These are phyloP conservation scores for Cornus kousa DNA, from an alignment of 148 eudicot genomes.

Conservation along the genomic window DNA sequence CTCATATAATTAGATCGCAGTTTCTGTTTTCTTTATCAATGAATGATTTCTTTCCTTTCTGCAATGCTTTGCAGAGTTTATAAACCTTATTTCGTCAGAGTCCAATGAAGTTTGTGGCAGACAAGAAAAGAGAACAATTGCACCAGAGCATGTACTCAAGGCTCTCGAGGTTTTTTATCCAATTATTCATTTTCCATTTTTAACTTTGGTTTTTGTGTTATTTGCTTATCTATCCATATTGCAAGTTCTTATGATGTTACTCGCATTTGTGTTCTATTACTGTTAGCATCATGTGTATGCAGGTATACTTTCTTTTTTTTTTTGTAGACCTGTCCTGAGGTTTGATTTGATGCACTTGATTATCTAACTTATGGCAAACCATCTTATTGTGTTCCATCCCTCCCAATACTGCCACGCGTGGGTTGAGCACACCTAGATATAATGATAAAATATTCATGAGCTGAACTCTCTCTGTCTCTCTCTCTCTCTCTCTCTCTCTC, in stretches of 20 bases:
- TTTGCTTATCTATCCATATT: not conserved
- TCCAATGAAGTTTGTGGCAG: conserved; percentile 95
- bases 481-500: not conserved
- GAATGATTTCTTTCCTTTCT: not conserved
- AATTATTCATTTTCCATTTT: not conserved
- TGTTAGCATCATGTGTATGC: not conserved
- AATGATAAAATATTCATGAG: not conserved
- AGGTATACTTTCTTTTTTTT: not conserved
- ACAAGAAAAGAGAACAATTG: conserved; percentile 87
- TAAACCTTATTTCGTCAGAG: conserved; percentile 88
- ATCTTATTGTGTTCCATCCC: not conserved
- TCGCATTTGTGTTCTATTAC: not conserved
- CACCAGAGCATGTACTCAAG: conserved; percentile 96
- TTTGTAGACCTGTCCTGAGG: not conserved
- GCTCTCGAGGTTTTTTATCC: conserved; percentile 68
- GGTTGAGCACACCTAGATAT: not conserved
- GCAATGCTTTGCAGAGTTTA: conserved; percentile 58
- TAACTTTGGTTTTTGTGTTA: not conserved
- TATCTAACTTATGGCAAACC: not conserved
- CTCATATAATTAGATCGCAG: not conserved
- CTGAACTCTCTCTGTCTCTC: not conserved
- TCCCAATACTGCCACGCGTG: not conserved
- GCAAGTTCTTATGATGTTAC: not conserved
- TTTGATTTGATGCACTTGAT: not conserved
- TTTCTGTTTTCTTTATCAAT: not conserved